Evolutionary conservation across 139 green algal species (phyloP).

Genomic region (Mesotaenium endlicherianum): DNA sequence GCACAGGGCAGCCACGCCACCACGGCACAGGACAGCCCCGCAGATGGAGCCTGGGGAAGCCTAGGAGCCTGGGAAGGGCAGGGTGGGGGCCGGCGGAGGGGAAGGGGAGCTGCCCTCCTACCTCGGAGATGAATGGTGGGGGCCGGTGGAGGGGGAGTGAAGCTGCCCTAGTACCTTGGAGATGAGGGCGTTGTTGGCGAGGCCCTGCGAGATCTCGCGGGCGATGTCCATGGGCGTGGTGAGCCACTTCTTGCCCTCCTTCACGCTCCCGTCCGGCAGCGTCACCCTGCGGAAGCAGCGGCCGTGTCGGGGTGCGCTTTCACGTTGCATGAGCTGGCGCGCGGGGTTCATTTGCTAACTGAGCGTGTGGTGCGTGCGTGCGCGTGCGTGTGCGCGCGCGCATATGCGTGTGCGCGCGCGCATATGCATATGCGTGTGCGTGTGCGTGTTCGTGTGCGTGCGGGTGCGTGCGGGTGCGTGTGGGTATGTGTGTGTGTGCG

Average conservation of each 20-base stretch:
- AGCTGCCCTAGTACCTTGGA: no score
- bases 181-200: conserved; percentile 89
- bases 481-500: no score
- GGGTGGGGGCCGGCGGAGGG: no score
- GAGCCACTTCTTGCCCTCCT: conserved; percentile 71
- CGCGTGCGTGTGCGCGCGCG: neutral
- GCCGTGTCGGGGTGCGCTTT: conserved; percentile 60
- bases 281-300: conserved; percentile 75
- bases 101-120: no score
- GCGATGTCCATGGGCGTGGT: conserved; percentile 93
- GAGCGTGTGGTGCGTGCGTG: neutral
- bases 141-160: no score
- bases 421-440: neutral
- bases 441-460: no score
- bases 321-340: neutral
- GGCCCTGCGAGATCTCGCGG: conserved; percentile 73
- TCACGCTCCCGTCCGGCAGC: conserved; percentile 76
- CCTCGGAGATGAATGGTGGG: no score
- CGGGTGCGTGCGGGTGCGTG: no score
- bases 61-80: no score
- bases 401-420: neutral
- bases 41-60: no score
- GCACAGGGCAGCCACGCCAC: no score
- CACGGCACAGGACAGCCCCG: no score
- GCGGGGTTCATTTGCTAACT: neutral